These are phyloP conservation scores for Dimocarpus longan DNA, from an alignment of 345 rosid species.

Conservation along the genomic window DNA sequence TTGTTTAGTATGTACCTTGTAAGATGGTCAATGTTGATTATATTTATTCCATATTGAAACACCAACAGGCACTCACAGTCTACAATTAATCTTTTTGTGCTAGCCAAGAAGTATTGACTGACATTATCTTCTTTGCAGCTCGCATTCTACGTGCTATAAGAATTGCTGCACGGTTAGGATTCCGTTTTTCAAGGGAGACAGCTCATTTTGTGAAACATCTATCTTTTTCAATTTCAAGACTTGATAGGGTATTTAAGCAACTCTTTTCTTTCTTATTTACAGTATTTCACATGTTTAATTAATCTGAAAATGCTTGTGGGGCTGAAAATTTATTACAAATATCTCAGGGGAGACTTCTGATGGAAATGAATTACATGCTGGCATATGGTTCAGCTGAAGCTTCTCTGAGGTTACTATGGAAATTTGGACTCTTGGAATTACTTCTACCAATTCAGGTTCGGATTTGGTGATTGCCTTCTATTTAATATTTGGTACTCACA, in stretches of 20 bases:
- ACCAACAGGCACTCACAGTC: background rate
- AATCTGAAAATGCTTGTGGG: conserved; percentile 16
- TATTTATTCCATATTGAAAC: background rate
- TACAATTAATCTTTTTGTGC: background rate
- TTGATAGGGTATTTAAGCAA: conserved; percentile 61
- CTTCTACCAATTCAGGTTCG: conserved; percentile 82
- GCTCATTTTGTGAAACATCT: conserved; percentile 69
- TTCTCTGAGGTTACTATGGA: conserved; percentile 89
- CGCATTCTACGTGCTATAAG: conserved; percentile 81
- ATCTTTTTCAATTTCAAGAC: conserved; percentile 56
- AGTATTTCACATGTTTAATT: background rate
- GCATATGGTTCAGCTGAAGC: conserved; percentile 98
- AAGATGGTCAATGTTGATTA: background rate
- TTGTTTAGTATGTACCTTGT: conserved; percentile 1
- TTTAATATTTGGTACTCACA: conserved; percentile 7
- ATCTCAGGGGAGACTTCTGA: conserved; percentile 74
- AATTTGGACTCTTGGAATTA: conserved; percentile 85
- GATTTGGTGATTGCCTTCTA: conserved; percentile 13
- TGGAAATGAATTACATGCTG: conserved; percentile 98
- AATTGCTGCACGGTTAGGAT: conserved; percentile 74
- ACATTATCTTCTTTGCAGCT: conserved; percentile 53
- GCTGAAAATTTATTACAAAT: conserved; percentile 23
- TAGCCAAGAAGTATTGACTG: conserved; percentile 7
- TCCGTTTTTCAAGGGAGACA: conserved; percentile 78
- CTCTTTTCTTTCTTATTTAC: conserved; percentile 11